phyloP scores from a whole-genome alignment of 1,284 basidiomycete species.

The Agaricales sp. region DNA sequence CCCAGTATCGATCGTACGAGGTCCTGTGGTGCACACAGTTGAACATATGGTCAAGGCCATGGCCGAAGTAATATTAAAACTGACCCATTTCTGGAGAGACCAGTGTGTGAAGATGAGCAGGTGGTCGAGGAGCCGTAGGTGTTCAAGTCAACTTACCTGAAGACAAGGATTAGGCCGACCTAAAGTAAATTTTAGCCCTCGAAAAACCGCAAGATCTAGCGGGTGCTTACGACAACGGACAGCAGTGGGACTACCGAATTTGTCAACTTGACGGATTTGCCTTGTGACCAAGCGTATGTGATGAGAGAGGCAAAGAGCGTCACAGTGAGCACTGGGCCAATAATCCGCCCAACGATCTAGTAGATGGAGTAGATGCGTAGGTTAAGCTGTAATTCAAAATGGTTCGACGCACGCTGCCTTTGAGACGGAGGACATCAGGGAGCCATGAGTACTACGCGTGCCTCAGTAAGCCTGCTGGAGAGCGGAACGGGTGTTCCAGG shows the following conservation, averaged over 20 bases:
- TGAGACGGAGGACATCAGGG: slow-evolving; percentile 74
- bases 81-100: slow-evolving; percentile 27
- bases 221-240: slow-evolving; percentile 73
- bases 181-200: slow-evolving; percentile 16
- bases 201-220: too few relatives aligned
- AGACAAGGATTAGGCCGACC: slow-evolving; percentile 71
- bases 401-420: slow-evolving; percentile 64
- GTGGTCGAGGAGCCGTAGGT: slow-evolving; percentile 1
- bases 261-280: slow-evolving; percentile 45
- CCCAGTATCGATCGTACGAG: slow-evolving; percentile 75
- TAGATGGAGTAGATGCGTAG: slow-evolving; percentile 1
- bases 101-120: slow-evolving; percentile 3
- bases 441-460: slow-evolving; percentile 78
- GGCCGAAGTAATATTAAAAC: slow-evolving; percentile 6
- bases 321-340: slow-evolving; percentile 77
- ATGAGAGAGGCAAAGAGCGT: slow-evolving; percentile 63
- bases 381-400: slow-evolving; percentile 1
- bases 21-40: slow-evolving; percentile 31
- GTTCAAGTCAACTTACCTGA: slow-evolving; percentile 38
- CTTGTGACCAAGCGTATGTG: slow-evolving; percentile 45
- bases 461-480: too few relatives aligned
- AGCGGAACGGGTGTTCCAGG: slow-evolving; percentile 9
- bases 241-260: slow-evolving; percentile 77
- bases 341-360: slow-evolving; percentile 55
- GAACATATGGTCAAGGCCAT: slow-evolving; percentile 1